These are phyloP conservation scores for Neltuma alba DNA, from an alignment of 306 rosid genomes.

Conservation along the genomic window DNA sequence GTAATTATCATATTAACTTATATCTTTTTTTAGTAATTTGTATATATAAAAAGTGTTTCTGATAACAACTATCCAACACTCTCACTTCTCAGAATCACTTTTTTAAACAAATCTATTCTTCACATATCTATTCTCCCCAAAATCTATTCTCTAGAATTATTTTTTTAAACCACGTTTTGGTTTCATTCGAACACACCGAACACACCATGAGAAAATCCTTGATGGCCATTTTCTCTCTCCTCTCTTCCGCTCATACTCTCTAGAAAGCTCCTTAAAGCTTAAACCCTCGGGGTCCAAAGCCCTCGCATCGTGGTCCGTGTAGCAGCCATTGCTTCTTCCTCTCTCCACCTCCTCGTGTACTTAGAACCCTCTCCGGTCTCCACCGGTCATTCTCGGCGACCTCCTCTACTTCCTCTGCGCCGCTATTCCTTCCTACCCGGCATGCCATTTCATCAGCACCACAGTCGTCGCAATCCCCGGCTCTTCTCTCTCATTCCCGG, in stretches of 20 bases:
- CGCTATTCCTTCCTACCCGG: constrained; percentile 17
- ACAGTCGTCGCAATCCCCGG: constrained; percentile 4
- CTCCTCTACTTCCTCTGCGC: not conserved
- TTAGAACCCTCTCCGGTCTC: constrained; percentile 43
- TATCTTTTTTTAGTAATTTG: too few species aligned
- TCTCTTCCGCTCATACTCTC: not conserved
- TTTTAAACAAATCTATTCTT: too few species aligned
- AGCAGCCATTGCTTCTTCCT: constrained; percentile 59
- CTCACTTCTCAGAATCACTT: too few species aligned
- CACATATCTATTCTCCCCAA: too few species aligned
- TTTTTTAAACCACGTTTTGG: too few species aligned
- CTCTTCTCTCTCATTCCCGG: constrained; percentile 37
- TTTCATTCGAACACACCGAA: too few species aligned
- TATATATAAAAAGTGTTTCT: too few species aligned
- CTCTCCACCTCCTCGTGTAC: constrained; percentile 55
- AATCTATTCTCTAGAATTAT: too few species aligned
- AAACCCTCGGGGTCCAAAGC: constrained; percentile 39
- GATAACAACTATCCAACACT: too few species aligned
- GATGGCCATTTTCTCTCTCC: not conserved
- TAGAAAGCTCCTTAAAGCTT: constrained; percentile 29
- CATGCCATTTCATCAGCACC: constrained; percentile 11
- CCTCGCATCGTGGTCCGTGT: not conserved
- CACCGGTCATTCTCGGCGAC: constrained; percentile 39
- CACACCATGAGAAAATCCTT: too few species aligned
- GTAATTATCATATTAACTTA: too few species aligned